Evolutionary conservation across 352 stramenopile species (phyloP), one percentile per base, ranked within the genome.

Genomic region (Globisporangium solare): DNA sequence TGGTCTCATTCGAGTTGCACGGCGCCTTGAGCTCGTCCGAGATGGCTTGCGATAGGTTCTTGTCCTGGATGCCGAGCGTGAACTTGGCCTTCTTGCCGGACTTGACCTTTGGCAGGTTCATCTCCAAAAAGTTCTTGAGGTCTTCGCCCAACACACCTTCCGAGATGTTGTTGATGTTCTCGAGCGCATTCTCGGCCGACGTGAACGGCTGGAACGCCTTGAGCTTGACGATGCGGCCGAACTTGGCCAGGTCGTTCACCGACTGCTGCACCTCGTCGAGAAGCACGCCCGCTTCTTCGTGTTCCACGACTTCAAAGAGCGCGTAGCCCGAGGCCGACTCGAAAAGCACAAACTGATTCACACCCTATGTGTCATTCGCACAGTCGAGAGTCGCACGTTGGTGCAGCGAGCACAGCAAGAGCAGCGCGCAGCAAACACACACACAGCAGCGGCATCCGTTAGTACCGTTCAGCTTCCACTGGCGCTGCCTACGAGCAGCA

Each of bases 121-220:
- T 98, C 73, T 99, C 97, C 51, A 99, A 85, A 80, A 99, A 99
- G 70, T 97, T 96, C 68, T 98, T 95, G 45, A 98, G 87, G 67
- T 97, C 89, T 32, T 98, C 86, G 53, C 86, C 83, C 41, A 98
- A 54, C 31, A 98, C 70, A 37, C 97, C 89, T 73, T 98, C 95
- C 57, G 91, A 98, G 40, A 99, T 80, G 59, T 97, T 97, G 76
- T 99, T 99, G 60, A 99, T 98, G 86, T 99, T 99, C 71, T 99
- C 95, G 6, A 99, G 83, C 12, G 97, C 97, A 61, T 99, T 98
- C 74, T 99, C 96, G 0, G 97, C 97, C 32, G 92, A 98, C 62
- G 96, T 98, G 79, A 99, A 99, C 13, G 98, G 97, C 70, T 98
- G 85, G 72, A 99, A 99, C 17, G 95, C 94, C 82, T 99, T 99